These are phyloP conservation scores for Fusarium coffeatum DNA, from an alignment of 2,329 filamentous ascomycete species.

Conservation along the genomic window DNA sequence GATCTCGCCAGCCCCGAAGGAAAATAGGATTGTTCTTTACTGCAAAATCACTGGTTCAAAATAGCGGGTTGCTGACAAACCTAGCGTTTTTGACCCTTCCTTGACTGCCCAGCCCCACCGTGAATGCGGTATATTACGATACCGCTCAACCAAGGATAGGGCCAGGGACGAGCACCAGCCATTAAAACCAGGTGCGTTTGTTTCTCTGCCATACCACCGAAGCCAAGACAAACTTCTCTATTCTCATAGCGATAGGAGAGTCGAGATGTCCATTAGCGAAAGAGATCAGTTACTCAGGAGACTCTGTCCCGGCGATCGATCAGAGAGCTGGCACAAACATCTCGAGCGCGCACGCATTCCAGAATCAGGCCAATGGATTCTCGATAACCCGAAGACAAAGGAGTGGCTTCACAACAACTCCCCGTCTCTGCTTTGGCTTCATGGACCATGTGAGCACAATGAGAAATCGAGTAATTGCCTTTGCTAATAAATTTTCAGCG, in stretches of 20 bases:
- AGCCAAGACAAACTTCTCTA: too few species aligned
- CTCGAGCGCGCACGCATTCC: slow-evolving; percentile 1
- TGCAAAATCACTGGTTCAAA: neutral
- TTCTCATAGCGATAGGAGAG: neutral
- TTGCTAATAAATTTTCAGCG: neutral
- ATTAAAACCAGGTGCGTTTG: neutral
- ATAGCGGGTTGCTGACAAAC: neutral
- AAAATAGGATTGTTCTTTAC: neutral
- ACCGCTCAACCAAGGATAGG: neutral
- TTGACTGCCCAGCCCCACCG: neutral
- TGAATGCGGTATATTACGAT: neutral
- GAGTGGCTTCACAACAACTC: neutral
- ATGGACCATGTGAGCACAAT: slow-evolving; percentile 6
- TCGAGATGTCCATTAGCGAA: neutral
- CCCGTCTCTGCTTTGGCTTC: neutral
- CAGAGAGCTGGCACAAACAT: neutral
- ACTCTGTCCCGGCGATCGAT: slow-evolving; percentile 19
- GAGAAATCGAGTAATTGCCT: accelerated
- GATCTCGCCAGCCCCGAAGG: too few species aligned
- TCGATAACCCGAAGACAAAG: neutral
- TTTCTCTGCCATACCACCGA: neutral
- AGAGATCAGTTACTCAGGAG: neutral
- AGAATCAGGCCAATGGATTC: neutral
- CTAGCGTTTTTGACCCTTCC: neutral
- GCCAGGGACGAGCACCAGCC: neutral